phyloP scores from a whole-genome alignment of 305 asterid species.

The Fraxinus velutina region DNA sequence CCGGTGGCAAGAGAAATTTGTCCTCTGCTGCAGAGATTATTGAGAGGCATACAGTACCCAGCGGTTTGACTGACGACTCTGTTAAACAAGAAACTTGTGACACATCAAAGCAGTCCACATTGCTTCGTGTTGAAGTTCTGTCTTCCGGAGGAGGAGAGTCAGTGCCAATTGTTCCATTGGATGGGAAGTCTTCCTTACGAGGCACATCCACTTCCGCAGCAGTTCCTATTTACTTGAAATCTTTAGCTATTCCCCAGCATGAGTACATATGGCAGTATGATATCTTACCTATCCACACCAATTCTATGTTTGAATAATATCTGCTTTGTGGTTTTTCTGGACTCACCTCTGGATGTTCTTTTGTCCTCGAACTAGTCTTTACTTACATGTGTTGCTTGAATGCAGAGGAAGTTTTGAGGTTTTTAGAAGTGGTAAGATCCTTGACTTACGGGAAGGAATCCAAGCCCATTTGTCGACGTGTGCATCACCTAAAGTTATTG shows the following conservation, averaged over 20 bases:
- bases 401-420: constrained; percentile 86
- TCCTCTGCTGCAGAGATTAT: constrained; percentile 39
- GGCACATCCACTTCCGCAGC: constrained; percentile 36
- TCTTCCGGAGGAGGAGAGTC: constrained; percentile 41
- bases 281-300: constrained; percentile 24
- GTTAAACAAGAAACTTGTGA: constrained; percentile 39
- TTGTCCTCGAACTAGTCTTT: constrained; percentile 18
- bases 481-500: constrained; percentile 70
- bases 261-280: constrained; percentile 89
- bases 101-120: constrained; percentile 33
- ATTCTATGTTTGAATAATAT: constrained; percentile 12
- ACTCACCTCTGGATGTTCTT: constrained; percentile 9
- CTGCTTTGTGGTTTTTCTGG: constrained; percentile 7
- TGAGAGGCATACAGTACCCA: constrained; percentile 37
- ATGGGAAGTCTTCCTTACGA: constrained; percentile 30
- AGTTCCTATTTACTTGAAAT: constrained; percentile 40
- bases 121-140: constrained; percentile 39
- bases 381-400: constrained; percentile 19
- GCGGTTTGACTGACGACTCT: constrained; percentile 33
- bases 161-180: constrained; percentile 29
- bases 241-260: constrained; percentile 60
- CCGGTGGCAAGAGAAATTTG: constrained; percentile 38
- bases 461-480: constrained; percentile 83
- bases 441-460: constrained; percentile 60
- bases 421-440: constrained; percentile 44